Conservation (phyloP, 129 eudicot species). For the Chrysanthemum makinoi region DNA sequence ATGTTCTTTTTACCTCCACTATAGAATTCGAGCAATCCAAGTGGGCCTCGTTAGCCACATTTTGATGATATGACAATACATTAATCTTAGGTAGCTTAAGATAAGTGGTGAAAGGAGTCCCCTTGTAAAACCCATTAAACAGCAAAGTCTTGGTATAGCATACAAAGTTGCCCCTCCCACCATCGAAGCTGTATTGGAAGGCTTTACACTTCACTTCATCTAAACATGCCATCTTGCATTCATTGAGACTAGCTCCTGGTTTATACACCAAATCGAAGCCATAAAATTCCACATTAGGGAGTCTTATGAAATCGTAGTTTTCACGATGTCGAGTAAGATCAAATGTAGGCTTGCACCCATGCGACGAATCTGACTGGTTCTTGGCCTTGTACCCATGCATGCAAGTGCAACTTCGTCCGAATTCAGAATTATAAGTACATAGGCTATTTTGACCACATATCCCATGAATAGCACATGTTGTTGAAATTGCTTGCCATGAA, state of each 20-base stretch:
- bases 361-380: not conserved
- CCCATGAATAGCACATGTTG: not conserved
- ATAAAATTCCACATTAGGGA: not conserved
- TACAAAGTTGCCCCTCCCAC: not conserved
- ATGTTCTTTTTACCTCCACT: not conserved
- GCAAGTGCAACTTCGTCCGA: slow-evolving; percentile 4
- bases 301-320: not conserved
- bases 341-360: slow-evolving; percentile 2
- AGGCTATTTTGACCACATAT: not conserved
- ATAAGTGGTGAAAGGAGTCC: not conserved
- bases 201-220: not conserved
- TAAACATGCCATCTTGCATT: not conserved
- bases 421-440: not conserved
- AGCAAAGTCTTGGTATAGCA: not conserved
- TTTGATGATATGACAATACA: not conserved
- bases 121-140: not conserved
- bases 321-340: not conserved
- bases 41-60: not conserved
- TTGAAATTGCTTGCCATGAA: not conserved
- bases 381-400: slow-evolving; percentile 5
- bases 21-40: not conserved
- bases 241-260: not conserved
- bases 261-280: not conserved
- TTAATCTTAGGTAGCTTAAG: not conserved
- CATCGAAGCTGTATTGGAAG: not conserved